Conservation (phyloP, 306 rosid genomes). For the Mimosa pudica region DNA sequence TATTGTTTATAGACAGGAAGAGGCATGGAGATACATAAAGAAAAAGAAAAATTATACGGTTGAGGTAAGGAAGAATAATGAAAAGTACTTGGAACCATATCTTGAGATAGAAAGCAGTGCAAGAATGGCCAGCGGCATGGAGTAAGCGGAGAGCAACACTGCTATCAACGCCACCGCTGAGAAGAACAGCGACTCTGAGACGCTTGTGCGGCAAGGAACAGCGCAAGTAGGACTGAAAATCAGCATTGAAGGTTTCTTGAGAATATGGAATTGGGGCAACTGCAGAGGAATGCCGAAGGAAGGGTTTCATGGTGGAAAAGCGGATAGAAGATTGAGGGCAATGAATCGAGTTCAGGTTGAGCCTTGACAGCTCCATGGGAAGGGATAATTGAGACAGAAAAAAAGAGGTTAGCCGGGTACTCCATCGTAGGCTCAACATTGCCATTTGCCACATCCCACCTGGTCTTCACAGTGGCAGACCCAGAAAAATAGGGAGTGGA, state of each 20-base stretch:
- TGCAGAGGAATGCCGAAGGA: slow-evolving; percentile 29
- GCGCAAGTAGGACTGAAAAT: slow-evolving; percentile 49
- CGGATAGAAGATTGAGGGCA: neutral
- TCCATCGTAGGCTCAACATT: slow-evolving; percentile 38
- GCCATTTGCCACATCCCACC: slow-evolving; percentile 1
- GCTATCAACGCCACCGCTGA: slow-evolving; percentile 94
- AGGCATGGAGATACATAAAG: neutral
- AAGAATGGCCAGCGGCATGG: slow-evolving; percentile 85
- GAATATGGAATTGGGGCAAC: slow-evolving; percentile 35
- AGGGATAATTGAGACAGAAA: slow-evolving; percentile 38
- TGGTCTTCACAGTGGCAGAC: neutral
- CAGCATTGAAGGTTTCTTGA: slow-evolving; percentile 37
- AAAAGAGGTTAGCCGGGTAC: slow-evolving; percentile 30
- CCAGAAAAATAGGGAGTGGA: too few species aligned
- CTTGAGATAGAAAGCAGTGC: slow-evolving; percentile 89
- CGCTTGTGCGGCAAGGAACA: slow-evolving; percentile 64
- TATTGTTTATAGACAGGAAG: neutral
- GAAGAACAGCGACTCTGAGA: slow-evolving; percentile 74
- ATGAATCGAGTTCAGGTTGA: slow-evolving; percentile 41
- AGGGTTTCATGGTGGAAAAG: slow-evolving; percentile 25
- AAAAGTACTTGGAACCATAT: slow-evolving; percentile 85
- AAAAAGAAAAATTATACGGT: neutral
- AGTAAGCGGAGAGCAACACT: slow-evolving; percentile 90
- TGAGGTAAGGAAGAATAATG: neutral
- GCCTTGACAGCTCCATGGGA: slow-evolving; percentile 34